These are phyloP conservation scores for Mycosphaerella arachidis DNA, from an alignment of 2,329 filamentous ascomycete species.

Conservation along the genomic window DNA sequence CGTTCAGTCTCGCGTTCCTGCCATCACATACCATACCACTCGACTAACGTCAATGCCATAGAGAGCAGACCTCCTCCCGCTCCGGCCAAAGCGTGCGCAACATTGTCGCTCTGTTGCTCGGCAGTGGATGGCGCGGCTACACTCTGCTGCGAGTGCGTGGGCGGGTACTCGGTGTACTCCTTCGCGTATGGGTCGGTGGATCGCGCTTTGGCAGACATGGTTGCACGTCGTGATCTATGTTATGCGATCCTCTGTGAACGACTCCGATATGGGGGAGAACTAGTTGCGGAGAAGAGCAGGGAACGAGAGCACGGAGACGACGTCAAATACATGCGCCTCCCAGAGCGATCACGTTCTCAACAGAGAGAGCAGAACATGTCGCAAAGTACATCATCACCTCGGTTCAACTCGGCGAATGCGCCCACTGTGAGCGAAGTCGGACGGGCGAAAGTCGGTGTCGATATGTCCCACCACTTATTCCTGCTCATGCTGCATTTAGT, in stretches of 20 bases:
- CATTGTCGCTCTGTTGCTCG: conserved; percentile 87
- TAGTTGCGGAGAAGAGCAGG: conserved; percentile 1
- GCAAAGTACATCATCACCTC: conserved; percentile 5
- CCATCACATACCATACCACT: conserved; percentile 4
- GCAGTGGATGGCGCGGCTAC: conserved; percentile 43
- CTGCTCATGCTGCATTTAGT: not conserved
- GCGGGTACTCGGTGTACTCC: conserved; percentile 2
- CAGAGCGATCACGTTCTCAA: not conserved
- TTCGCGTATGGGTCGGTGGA: conserved; percentile 1
- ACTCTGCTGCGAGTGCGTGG: conserved; percentile 29
- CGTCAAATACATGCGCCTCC: not conserved
- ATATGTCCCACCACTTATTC: not conserved
- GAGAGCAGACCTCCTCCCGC: conserved; percentile 90
- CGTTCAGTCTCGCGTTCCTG: conserved; percentile 10
- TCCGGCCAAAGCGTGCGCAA: conserved; percentile 88
- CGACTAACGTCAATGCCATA: conserved; percentile 81
- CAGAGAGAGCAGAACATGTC: not conserved
- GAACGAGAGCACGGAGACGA: not conserved
- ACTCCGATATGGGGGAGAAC: not conserved
- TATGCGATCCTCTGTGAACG: not conserved
- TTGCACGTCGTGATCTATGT: not conserved
- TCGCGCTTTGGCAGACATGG: conserved; percentile 2
- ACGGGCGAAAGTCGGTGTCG: not conserved
- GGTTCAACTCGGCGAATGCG: not conserved
- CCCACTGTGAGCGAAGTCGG: not conserved